A percentile compares a stretch with the other conserved stretches of the same genome.
These are phyloP conservation scores for Didymosphaeria variabile DNA, from an alignment of 2,329 filamentous ascomycete species.

Conservation along the genomic window DNA sequence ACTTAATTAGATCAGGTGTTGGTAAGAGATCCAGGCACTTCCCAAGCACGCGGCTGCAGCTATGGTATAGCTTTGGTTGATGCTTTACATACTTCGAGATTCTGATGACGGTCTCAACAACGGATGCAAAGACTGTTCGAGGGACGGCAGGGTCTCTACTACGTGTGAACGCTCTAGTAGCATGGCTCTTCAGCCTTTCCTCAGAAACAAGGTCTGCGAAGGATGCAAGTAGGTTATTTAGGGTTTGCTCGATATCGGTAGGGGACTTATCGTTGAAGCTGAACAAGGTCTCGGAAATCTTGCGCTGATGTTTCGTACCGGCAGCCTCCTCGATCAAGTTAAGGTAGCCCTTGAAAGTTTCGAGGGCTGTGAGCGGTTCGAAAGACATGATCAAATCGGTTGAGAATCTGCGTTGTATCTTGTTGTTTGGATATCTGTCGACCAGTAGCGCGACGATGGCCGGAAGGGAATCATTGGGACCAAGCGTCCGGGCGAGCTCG, in stretches of 20 bases:
- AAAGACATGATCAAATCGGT: constrained; percentile 78
- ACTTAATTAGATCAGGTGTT: constrained; percentile 87
- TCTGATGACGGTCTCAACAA: constrained; percentile 54
- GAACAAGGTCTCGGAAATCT: constrained; percentile 76
- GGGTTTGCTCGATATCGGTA: constrained; percentile 45
- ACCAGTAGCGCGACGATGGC: constrained; percentile 88
- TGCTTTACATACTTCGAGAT: constrained; percentile 71
- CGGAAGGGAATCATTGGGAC: constrained; percentile 85
- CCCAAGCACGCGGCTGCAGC: constrained; percentile 74
- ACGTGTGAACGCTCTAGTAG: constrained; percentile 41
- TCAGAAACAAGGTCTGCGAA: constrained; percentile 50
- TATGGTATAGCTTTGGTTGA: constrained; percentile 47
- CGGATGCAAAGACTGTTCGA: constrained; percentile 44
- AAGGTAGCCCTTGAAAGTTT: constrained; percentile 79
- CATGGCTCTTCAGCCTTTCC: constrained; percentile 40
- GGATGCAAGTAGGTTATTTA: constrained; percentile 51
- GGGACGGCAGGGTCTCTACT: constrained; percentile 38
- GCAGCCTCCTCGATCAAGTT: constrained; percentile 79
- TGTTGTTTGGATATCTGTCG: constrained; percentile 84
- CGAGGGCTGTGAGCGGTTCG: constrained; percentile 75
- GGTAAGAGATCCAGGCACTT: constrained; percentile 86
- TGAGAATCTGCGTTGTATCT: constrained; percentile 77
- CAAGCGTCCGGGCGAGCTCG: constrained; percentile 84
- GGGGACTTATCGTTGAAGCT: constrained; percentile 63
- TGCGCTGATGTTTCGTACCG: constrained; percentile 69